Evolutionary conservation across 805 yeast species (phyloP).

Genomic region (Scheffersomyces amazonensis): DNA sequence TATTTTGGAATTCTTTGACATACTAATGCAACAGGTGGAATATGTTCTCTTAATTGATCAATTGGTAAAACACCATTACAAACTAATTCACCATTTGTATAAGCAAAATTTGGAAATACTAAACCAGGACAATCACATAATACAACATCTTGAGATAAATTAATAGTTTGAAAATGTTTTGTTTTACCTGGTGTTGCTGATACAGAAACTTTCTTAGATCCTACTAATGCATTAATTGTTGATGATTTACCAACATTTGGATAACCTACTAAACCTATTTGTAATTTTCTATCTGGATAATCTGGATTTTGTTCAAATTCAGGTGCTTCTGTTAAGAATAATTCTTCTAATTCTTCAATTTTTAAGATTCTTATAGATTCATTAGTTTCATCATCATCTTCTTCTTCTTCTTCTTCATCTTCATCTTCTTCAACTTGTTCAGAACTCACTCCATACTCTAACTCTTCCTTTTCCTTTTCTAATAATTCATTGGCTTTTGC

Average conservation of each 20-base stretch:
- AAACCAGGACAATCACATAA: conserved; percentile 99
- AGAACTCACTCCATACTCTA: conserved; percentile 22
- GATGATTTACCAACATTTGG: conserved; percentile 95
- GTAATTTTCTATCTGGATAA: conserved; percentile 58
- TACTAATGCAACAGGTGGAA: conserved; percentile 84
- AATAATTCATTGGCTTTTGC: conserved; percentile 73
- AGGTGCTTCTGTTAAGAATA: conserved; percentile 81
- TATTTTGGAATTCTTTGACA: conserved; percentile 86
- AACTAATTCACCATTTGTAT: conserved; percentile 93
- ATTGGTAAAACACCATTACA: conserved; percentile 99
- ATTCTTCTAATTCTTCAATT: conserved; percentile 79
- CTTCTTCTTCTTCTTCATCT: conserved; percentile 21
- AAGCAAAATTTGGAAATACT: conserved; percentile 97
- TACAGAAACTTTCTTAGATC: conserved; percentile 96
- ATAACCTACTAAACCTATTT: conserved; percentile 95
- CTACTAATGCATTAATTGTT: conserved; percentile 95
- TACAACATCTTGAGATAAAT: conserved; percentile 75
- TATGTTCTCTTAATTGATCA: conserved; percentile 90
- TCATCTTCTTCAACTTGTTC: conserved; percentile 5
- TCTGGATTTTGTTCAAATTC: conserved; percentile 53
- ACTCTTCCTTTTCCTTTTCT: conserved; percentile 56
- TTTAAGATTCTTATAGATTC: conserved; percentile 64
- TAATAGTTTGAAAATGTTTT: conserved; percentile 96
- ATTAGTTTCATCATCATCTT: conserved; percentile 15
- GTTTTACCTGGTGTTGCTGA: conserved; percentile 99